Conservation (phyloP, 495 filamentous ascomycete species). For the Pyronema domesticum region DNA sequence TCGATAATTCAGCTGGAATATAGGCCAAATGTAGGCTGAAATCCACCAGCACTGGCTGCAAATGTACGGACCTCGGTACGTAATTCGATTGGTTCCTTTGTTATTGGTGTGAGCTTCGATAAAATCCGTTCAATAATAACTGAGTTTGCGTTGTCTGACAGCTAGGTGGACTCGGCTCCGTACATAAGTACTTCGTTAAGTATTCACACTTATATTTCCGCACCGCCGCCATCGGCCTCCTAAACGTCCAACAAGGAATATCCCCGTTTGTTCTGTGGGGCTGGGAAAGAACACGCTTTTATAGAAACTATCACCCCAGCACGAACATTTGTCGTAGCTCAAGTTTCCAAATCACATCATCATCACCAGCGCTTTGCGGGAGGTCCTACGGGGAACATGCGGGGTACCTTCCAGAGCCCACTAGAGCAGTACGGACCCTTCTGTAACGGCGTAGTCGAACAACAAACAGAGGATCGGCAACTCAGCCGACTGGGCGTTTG, state of each 20-base stretch:
- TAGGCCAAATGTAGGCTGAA: neutral
- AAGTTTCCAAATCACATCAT: neutral
- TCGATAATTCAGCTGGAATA: neutral
- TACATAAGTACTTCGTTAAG: neutral
- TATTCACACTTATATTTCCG: neutral
- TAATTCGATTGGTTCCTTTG: too few species aligned
- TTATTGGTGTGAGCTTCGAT: neutral
- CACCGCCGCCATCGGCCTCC: neutral
- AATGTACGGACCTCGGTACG: neutral
- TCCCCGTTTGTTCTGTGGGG: neutral
- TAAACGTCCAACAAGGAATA: neutral
- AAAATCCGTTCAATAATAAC: neutral
- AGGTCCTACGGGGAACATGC: too few species aligned
- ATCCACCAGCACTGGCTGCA: neutral
- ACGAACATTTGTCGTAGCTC: neutral
- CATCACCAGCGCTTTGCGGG: too few species aligned
- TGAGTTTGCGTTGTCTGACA: neutral
- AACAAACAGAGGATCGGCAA: too few species aligned
- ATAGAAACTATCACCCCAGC: neutral
- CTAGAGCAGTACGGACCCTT: too few species aligned
- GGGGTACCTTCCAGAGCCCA: too few species aligned
- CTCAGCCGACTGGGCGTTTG: too few species aligned
- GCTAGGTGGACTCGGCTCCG: neutral
- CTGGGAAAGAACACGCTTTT: neutral
- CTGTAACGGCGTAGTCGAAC: too few species aligned